Percentiles rank a stretch among this genome's conserved stretches.
These are phyloP conservation scores for Esteya vermicola DNA, from an alignment of 2,329 filamentous ascomycete genomes.

Conservation along the genomic window DNA sequence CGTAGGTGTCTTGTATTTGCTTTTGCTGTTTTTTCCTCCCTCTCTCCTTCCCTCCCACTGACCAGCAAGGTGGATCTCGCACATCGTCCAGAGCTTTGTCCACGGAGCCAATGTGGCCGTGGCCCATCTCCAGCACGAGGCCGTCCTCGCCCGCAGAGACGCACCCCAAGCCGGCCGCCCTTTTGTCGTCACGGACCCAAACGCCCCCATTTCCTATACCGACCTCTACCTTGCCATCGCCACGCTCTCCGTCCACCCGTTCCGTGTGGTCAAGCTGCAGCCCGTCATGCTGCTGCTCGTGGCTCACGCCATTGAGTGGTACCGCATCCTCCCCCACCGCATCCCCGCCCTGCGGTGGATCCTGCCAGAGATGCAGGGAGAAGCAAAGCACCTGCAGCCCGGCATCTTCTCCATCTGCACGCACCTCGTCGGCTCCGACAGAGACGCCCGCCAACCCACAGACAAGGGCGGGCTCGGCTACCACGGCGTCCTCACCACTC, in stretches of 20 bases:
- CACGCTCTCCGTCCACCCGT: slow-evolving; percentile 21
- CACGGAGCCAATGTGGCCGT: slow-evolving; percentile 27
- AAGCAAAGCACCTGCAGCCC: slow-evolving; percentile 22
- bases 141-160: slow-evolving; percentile 17
- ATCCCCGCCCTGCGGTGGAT: slow-evolving; percentile 15
- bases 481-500: slow-evolving; percentile 21
- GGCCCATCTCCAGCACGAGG: slow-evolving; percentile 26
- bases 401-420: slow-evolving; percentile 25
- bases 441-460: slow-evolving; percentile 17
- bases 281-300: slow-evolving; percentile 22
- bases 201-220: slow-evolving; percentile 22
- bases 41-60: too few species aligned
- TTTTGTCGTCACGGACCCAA: slow-evolving; percentile 27
- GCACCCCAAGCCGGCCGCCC: slow-evolving; percentile 21
- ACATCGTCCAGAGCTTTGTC: slow-evolving; percentile 25
- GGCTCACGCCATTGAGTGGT: slow-evolving; percentile 22
- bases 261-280: slow-evolving; percentile 17
- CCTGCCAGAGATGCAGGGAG: slow-evolving; percentile 19
- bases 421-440: slow-evolving; percentile 22
- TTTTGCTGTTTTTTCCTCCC: too few species aligned
- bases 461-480: slow-evolving; percentile 24
- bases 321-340: slow-evolving; percentile 17
- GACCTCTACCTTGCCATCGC: slow-evolving; percentile 21
- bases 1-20: slow-evolving; percentile 24
- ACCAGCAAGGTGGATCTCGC: too few species aligned